Base-by-base conservation (phyloP, 2,329 filamentous ascomycete genomes). In the Fusarium nanum region DNA sequence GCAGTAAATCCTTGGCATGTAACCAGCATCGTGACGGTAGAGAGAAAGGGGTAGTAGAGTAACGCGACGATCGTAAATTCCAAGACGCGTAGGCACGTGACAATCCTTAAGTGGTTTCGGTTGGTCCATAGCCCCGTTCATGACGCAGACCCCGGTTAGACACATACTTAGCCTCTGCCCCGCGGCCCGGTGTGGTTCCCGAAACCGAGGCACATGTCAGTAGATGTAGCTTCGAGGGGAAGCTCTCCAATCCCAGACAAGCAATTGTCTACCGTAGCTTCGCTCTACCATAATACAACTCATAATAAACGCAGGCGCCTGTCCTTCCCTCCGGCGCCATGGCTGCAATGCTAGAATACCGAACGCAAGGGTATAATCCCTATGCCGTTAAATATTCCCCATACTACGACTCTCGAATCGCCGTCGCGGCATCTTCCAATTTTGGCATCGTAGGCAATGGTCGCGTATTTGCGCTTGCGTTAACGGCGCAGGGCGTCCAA, bases 351-450 rank as follows among this genome's bases (percentile, higher is more conserved):
- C 91, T 98, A 75, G 94, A 98, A 82, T 98, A 93, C 83, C 92
- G 93, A 70, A 98, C 96, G 23, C 88, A 93, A 78, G 96, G 96
- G 76, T 98, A 89, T 87, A 97, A 98, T 81, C 94, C 94, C 76
- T 98, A 97, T 83, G 93, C 93, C 73, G 94, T 98, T 81, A 97
- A 98, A 83, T 99, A 98, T 86, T 98, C 95, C 59, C 96, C 96
- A 9, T 99, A 98, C 84, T 97, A 97, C 84, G 96, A 98, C 83
- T 96, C 93, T 72, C 91, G 94, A 69, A 89, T 99, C 70, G 95
- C 95, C 60, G 94, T 98, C 75, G 93, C 93, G 30, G 88, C 92
- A 2, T 92, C 94, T n/a, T 90, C 95, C 70, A 98, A 99, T 84
- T 99, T 96, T 82, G 96, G 96, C 41, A 92, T 99, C 41, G 95